A percentile compares a stretch with the other conserved stretches of the same genome.
phyloP scores from a whole-genome alignment of 2,329 filamentous ascomycete genomes.

The Pestalotiopsis sp. region DNA sequence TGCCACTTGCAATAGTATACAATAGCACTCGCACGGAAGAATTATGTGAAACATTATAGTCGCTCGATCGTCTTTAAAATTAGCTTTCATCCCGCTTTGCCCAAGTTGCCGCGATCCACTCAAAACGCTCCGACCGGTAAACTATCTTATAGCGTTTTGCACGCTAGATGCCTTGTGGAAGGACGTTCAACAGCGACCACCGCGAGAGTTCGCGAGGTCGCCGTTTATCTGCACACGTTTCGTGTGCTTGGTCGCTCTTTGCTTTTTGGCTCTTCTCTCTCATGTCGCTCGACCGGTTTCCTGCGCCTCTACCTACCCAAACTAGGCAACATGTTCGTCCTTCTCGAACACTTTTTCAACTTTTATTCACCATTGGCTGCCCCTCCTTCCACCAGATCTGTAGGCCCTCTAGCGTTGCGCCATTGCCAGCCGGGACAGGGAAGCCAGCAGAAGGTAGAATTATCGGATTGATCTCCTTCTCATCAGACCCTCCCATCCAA shows the following conservation, averaged over 20 bases:
- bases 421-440: neutral
- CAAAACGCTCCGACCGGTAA: neutral
- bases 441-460: neutral
- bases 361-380: neutral
- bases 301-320: neutral
- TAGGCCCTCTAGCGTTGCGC: neutral
- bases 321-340: neutral
- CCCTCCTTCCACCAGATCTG: neutral
- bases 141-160: neutral
- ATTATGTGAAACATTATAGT: neutral
- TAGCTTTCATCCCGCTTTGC: neutral
- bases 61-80: neutral
- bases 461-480: neutral
- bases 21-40: neutral
- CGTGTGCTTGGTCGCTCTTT: neutral
- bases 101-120: neutral
- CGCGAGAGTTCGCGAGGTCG: neutral
- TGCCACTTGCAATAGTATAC: no score
- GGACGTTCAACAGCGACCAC: neutral
- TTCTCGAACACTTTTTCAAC: neutral
- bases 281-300: neutral
- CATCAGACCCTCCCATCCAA: neutral
- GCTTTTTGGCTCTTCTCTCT: neutral
- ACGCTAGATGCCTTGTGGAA: slow-evolving; percentile 5
- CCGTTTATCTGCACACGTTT: neutral